Conservation (phyloP, 169 alveolate species). For the Besnoitia besnoiti region DNA sequence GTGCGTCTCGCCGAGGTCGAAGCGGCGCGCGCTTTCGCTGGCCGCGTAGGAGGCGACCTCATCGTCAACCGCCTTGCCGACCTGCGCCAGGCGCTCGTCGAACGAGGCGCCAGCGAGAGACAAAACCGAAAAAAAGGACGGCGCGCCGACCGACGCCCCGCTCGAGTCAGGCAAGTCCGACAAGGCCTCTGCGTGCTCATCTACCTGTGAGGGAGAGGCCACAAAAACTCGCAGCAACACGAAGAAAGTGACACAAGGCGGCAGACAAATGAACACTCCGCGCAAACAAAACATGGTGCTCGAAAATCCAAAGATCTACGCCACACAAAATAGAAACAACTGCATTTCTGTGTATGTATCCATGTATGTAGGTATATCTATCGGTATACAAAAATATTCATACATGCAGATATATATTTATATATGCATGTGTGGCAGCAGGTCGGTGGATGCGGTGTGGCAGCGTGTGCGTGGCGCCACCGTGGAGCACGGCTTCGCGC, state of each 20-base stretch:
- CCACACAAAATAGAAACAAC: neutral
- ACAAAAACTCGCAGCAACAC: neutral
- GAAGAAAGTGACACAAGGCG: neutral
- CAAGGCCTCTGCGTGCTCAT: neutral
- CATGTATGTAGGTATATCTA: too few species aligned
- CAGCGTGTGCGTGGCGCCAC: neutral
- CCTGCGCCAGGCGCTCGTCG: neutral
- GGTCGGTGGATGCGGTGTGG: neutral
- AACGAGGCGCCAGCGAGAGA: neutral
- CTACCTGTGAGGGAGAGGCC: neutral
- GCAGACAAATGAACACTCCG: neutral
- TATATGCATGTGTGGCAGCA: neutral
- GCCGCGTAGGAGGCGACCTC: neutral
- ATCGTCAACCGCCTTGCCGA: neutral
- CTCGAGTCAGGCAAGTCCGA: neutral
- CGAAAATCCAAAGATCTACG: too few species aligned
- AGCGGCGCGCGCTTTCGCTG: neutral
- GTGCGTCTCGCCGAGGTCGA: neutral
- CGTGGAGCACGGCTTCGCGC: too few species aligned
- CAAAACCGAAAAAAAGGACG: neutral
- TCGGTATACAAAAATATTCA: too few species aligned
- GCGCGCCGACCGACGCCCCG: neutral
- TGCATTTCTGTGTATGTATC: neutral
- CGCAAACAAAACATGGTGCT: too few species aligned
- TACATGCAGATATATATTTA: neutral